A percentile compares a stretch with the other conserved stretches of the same genome.
Conservation (phyloP, 2,329 filamentous ascomycete species). For the Ceratocystis destructans region DNA sequence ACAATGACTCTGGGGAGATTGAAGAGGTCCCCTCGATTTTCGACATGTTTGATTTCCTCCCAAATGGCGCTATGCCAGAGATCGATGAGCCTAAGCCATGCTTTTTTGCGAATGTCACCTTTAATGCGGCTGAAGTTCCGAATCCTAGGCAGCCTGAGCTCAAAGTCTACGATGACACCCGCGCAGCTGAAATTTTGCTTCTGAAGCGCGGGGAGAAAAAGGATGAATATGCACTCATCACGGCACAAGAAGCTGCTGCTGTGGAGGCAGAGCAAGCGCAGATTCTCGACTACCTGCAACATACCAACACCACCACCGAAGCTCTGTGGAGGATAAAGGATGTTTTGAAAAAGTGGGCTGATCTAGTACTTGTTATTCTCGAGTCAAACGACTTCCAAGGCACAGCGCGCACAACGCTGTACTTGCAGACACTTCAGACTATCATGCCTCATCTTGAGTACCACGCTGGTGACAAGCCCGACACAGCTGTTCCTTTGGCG, state of each 20-base stretch:
- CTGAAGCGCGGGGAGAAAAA: constrained; percentile 52
- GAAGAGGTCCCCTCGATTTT: constrained; percentile 65
- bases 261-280: constrained; percentile 45
- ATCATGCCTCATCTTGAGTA: constrained; percentile 77
- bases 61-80: constrained; percentile 38
- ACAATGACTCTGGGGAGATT: constrained; percentile 50
- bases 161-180: constrained; percentile 53
- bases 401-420: constrained; percentile 58
- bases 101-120: constrained; percentile 35
- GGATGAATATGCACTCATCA: constrained; percentile 35
- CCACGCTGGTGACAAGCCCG: constrained; percentile 53
- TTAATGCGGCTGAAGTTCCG: constrained; percentile 12
- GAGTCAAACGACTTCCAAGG: constrained; percentile 68
- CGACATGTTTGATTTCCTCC: constrained; percentile 82
- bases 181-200: constrained; percentile 59
- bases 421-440: constrained; percentile 74
- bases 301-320: constrained; percentile 49
- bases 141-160: constrained; percentile 40
- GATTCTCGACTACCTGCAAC: constrained; percentile 48
- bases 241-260: constrained; percentile 35
- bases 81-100: constrained; percentile 39
- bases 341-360: constrained; percentile 70
- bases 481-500: constrained; percentile 62
- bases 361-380: constrained; percentile 69
- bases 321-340: constrained; percentile 45